A percentile compares a stretch with the other conserved stretches of the same genome.
These are phyloP conservation scores for Zizania palustris DNA, from an alignment of 202 grass and related monocot species.

Conservation along the genomic window DNA sequence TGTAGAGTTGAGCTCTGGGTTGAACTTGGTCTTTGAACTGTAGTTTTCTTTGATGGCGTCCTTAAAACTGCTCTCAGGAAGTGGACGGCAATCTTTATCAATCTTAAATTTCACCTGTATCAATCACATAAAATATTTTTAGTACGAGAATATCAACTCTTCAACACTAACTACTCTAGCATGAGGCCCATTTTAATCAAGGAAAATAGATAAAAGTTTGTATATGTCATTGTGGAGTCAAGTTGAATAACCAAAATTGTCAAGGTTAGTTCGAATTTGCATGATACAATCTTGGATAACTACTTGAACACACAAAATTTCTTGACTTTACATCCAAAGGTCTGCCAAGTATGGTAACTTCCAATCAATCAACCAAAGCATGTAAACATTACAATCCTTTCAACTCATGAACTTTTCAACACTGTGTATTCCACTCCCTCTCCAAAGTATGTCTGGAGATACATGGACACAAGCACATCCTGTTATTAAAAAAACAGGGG, in stretches of 20 bases:
- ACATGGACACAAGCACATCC: slow-evolving; percentile 7
- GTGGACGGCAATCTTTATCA: slow-evolving; percentile 77
- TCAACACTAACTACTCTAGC: slow-evolving; percentile 15
- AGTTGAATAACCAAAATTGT: neutral
- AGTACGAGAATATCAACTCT: slow-evolving; percentile 24
- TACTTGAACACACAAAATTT: neutral
- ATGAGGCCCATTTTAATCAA: slow-evolving; percentile 1
- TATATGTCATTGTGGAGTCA: neutral
- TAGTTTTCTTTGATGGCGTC: slow-evolving; percentile 93
- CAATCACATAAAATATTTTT: slow-evolving; percentile 16
- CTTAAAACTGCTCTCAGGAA: slow-evolving; percentile 75
- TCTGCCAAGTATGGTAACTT: slow-evolving; percentile 8
- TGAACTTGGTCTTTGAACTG: slow-evolving; percentile 66
- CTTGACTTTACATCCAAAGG: neutral
- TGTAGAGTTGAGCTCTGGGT: slow-evolving; percentile 63
- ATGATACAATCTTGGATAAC: neutral
- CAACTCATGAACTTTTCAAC: neutral
- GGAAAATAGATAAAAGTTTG: neutral
- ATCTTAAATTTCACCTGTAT: slow-evolving; percentile 95
- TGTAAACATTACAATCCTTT: neutral
- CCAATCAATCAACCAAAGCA: neutral
- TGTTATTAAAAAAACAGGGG: neutral
- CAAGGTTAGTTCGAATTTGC: neutral
- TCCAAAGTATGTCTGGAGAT: slow-evolving; percentile 8
- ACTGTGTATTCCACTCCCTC: too few species aligned